phyloP scores from a whole-genome alignment of 2,329 filamentous ascomycete genomes.

The Neoascochyta sp. region DNA sequence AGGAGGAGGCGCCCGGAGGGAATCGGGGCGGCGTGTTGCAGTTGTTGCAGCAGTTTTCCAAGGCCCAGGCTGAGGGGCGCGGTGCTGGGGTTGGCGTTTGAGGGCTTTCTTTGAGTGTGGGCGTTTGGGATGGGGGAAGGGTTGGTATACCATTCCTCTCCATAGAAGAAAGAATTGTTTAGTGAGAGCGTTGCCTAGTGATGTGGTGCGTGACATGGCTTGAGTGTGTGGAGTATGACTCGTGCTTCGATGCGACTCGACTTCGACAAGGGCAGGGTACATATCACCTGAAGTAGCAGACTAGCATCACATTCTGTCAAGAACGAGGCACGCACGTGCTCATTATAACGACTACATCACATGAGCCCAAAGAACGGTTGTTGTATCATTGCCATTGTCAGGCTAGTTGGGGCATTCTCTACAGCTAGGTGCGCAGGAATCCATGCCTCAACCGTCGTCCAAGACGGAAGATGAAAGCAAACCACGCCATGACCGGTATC shows the following conservation, averaged over 20 bases:
- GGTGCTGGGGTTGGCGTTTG: conserved; percentile 35
- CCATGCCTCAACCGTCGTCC: conserved; percentile 29
- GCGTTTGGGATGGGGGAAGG: background rate
- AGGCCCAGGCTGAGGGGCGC: conserved; percentile 53
- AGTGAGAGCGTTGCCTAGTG: background rate
- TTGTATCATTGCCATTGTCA: conserved; percentile 36
- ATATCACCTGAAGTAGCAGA: no score
- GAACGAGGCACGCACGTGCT: no score
- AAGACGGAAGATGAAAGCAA: conserved; percentile 36
- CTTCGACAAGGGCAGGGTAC: no score
- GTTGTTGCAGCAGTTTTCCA: conserved; percentile 64
- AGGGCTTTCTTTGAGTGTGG: conserved; percentile 3
- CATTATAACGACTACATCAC: conserved; percentile 6
- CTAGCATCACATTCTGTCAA: no score
- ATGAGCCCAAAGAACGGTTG: conserved; percentile 2
- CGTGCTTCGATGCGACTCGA: no score
- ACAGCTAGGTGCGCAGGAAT: conserved; percentile 24
- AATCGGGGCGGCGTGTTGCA: conserved; percentile 59
- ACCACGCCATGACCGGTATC: conserved; percentile 39
- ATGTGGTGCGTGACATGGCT: no score
- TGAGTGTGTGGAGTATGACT: no score
- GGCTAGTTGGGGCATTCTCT: conserved; percentile 27
- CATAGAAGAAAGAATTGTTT: background rate
- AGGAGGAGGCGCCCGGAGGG: conserved; percentile 43
- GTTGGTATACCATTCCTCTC: conserved; percentile 2